These are phyloP conservation scores for Sideroxylon spinosum DNA, from an alignment of 179 eudicot genomes.

Conservation along the genomic window DNA sequence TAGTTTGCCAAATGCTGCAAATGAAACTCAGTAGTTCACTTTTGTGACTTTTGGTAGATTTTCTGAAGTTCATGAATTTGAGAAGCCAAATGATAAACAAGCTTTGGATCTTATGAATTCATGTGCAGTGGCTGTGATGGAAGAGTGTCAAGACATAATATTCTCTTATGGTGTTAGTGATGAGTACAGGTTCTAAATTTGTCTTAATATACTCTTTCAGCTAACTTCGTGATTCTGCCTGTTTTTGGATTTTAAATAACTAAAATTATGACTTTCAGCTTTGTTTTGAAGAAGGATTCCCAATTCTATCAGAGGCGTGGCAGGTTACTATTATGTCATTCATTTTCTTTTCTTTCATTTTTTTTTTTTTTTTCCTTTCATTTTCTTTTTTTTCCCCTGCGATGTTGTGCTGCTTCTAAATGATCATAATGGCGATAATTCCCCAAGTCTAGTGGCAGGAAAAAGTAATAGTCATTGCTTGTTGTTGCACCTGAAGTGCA, in stretches of 20 bases:
- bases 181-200: slow-evolving; percentile 59
- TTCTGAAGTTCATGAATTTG: slow-evolving; percentile 81
- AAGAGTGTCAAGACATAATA: slow-evolving; percentile 63
- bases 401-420: neutral
- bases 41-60: slow-evolving; percentile 49
- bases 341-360: neutral
- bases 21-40: slow-evolving; percentile 17
- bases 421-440: neutral
- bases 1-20: slow-evolving; percentile 8
- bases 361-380: too few relatives aligned
- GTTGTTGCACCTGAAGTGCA: neutral
- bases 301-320: slow-evolving; percentile 54
- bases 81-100: slow-evolving; percentile 87
- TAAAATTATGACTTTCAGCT: slow-evolving; percentile 43
- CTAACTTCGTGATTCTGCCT: neutral
- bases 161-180: slow-evolving; percentile 91
- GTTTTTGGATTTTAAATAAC: neutral
- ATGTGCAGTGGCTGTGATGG: slow-evolving; percentile 73
- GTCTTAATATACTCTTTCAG: neutral
- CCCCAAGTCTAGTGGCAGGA: neutral
- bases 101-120: slow-evolving; percentile 93
- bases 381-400: neutral
- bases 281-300: slow-evolving; percentile 70
- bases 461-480: neutral
- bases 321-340: slow-evolving; percentile 43